Percentiles rank a stretch among this genome's conserved stretches.
These are phyloP conservation scores for Malassezia japonica DNA, from an alignment of 1,284 basidiomycete genomes.

Conservation along the genomic window DNA sequence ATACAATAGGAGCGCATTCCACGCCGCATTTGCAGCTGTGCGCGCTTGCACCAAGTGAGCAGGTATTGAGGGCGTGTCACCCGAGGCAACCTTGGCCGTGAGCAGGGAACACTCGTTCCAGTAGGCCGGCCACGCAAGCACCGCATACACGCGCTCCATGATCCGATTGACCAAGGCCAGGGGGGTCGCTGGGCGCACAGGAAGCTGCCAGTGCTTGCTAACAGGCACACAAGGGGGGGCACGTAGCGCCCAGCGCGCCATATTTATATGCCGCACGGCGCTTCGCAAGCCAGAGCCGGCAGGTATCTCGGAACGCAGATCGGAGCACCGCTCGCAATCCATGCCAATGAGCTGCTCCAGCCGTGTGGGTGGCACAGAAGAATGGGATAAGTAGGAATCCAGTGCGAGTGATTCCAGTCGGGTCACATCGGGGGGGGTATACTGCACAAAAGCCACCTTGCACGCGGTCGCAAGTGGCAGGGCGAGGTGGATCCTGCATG, in stretches of 20 bases:
- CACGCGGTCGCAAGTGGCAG: background rate
- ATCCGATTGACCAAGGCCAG: too few relatives aligned
- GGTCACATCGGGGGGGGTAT: constrained; percentile 6
- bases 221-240: too few relatives aligned
- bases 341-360: constrained; percentile 13
- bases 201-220: too few relatives aligned
- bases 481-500: background rate
- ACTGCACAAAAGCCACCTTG: background rate
- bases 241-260: background rate
- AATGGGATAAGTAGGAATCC: background rate
- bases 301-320: background rate
- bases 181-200: too few relatives aligned
- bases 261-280: constrained; percentile 1
- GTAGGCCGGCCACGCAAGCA: background rate
- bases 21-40: background rate
- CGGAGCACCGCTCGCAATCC: constrained; percentile 6
- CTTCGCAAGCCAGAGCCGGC: background rate
- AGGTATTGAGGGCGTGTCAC: background rate
- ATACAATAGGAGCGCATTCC: background rate
- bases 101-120: background rate
- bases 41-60: background rate
- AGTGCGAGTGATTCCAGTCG: background rate
- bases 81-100: background rate
- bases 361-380: background rate
- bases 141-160: background rate